Evolutionary conservation across 2,329 filamentous ascomycete species (phyloP).

Genomic region (Sordariomycetes sp.): DNA sequence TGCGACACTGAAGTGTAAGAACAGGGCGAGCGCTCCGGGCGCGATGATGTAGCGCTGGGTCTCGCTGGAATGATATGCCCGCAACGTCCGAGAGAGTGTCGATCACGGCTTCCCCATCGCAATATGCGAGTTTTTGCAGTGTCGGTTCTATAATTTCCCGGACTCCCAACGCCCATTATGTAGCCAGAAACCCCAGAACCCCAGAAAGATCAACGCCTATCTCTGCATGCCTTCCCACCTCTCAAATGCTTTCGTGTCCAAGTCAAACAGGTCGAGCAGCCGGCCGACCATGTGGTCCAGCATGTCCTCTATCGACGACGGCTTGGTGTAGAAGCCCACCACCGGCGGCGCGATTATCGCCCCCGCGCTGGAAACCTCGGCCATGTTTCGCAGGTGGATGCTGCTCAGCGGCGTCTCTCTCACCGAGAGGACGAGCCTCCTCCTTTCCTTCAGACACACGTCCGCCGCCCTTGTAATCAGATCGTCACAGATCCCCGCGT

Average conservation of each 20-base stretch:
- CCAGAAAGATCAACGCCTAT: background rate
- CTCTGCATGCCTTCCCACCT: constrained; percentile 19
- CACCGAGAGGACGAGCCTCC: constrained; percentile 22
- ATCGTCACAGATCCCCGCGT: constrained; percentile 26
- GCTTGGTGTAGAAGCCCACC: constrained; percentile 26
- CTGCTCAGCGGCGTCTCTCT: constrained; percentile 31
- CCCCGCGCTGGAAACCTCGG: constrained; percentile 19
- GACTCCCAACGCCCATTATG: no score
- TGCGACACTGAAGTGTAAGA: no score
- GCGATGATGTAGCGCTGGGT: no score
- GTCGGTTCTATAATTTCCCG: no score
- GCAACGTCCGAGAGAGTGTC: no score
- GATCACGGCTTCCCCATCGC: no score
- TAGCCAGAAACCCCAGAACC: no score
- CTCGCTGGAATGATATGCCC: no score
- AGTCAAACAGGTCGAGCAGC: constrained; percentile 28
- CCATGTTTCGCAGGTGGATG: constrained; percentile 33
- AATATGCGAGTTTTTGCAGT: no score
- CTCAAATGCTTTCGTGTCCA: constrained; percentile 24
- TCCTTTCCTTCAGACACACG: constrained; percentile 29
- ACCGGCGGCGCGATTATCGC: constrained; percentile 30
- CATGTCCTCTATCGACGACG: constrained; percentile 23
- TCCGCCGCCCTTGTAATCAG: constrained; percentile 29
- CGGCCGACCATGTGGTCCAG: constrained; percentile 30
- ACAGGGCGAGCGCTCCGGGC: no score